Base-by-base conservation (phyloP, 2,329 filamentous ascomycete species). In the Colletotrichum sp. region DNA sequence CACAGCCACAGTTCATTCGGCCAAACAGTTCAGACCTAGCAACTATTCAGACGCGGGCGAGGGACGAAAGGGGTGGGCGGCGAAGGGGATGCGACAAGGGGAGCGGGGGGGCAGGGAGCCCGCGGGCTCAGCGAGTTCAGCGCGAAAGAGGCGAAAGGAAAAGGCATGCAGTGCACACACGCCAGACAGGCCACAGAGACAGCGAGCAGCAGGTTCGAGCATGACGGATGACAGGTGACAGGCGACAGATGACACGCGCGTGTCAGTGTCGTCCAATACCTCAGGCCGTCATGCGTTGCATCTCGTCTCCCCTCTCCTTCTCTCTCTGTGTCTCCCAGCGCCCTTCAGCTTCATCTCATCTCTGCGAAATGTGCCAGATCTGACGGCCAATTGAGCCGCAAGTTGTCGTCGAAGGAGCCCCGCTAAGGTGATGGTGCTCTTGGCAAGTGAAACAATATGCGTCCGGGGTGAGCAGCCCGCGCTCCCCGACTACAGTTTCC, bases 391-490 rank as follows among this genome's bases (percentile, higher is more conserved):
- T 55, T 55, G 36, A 74, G 66, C 71, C 57, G 66, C 66, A 74
- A 57, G 26, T 39, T 21, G 15, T 21, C 30, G 8, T 36, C 32
- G 28, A 62, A 26, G 24, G 34, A 21, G 16, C 26, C 8, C 18
- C 10, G 60, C 36, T 13, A 4, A 13, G 52, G 13, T 10, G 21
- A 62, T 30, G 18, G 24, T 30, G 24, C n/a, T 65, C 72, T 75
- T 72, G 72, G 69, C 69, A 75, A 21, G 36, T 72, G 72, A 75
- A 75, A 75, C 72, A 68, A 62, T 36, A 72, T 55, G 62, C 64
- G 72, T 72, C 55, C 72, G 44, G 72, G 69, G 49, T 44, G 28
- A 60, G 66, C 21, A 60, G 9, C 49, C 52, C 66, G 66, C 66
- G 52, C 32, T 55, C 52, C 66, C 66, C 66, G 66, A 59, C 52